phyloP scores from a whole-genome alignment of 306 rosid species.

The Morella rubra region DNA sequence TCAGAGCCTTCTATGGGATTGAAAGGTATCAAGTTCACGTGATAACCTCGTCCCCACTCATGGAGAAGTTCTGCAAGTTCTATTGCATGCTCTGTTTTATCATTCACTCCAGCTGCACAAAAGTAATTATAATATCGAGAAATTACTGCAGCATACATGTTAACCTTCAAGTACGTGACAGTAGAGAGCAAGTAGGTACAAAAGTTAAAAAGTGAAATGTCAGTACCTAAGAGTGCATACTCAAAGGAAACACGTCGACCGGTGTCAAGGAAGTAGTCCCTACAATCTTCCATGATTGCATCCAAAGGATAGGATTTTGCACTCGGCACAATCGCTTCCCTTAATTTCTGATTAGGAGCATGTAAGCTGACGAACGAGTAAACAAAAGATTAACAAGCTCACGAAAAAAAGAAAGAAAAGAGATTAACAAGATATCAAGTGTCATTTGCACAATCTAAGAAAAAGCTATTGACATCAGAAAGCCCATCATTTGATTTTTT shows the following conservation, averaged over 20 bases:
- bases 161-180: conserved; percentile 11
- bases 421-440: conserved; percentile 1
- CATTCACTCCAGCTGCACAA: conserved; percentile 92
- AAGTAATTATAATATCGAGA: conserved; percentile 25
- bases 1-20: conserved; percentile 95
- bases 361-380: conserved; percentile 65
- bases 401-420: too few species aligned
- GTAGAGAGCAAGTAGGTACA: conserved; percentile 1
- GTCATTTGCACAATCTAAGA: not conserved
- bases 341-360: conserved; percentile 95
- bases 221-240: conserved; percentile 91
- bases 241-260: conserved; percentile 85
- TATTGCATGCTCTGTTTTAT: conserved; percentile 66
- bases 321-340: conserved; percentile 93
- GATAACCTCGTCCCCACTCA: conserved; percentile 61
- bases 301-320: conserved; percentile 89
- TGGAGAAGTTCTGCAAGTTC: conserved; percentile 86
- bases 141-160: conserved; percentile 18
- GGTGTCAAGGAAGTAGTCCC: conserved; percentile 68
- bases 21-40: conserved; percentile 92
- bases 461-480: not conserved
- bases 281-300: conserved; percentile 85
- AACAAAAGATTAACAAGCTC: not conserved
- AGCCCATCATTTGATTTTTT: not conserved
- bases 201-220: conserved; percentile 7